Conservation (phyloP, 208 protist species). For the Vickermania ingenoplastis region DNA sequence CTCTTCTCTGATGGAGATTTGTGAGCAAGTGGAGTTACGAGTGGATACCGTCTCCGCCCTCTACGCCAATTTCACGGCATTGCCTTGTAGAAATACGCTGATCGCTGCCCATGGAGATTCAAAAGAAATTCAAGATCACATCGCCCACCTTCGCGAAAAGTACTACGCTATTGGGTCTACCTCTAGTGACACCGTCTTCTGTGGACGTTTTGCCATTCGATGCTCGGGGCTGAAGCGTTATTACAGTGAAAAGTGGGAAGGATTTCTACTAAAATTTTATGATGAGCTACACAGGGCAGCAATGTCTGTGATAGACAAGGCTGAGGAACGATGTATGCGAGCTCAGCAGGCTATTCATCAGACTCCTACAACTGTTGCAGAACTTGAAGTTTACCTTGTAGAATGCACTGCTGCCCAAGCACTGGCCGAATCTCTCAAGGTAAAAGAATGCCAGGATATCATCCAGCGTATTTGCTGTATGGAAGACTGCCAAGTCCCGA, state of each 20-base stretch:
- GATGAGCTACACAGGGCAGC: constrained; percentile 26
- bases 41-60: constrained; percentile 34
- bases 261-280: constrained; percentile 42
- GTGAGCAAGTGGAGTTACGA: constrained; percentile 24
- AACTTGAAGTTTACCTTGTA: constrained; percentile 50
- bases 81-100: constrained; percentile 31
- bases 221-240: constrained; percentile 41
- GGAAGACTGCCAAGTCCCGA: constrained; percentile 46
- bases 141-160: constrained; percentile 26
- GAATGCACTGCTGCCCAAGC: constrained; percentile 26
- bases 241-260: constrained; percentile 42
- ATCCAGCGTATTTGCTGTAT: constrained; percentile 54
- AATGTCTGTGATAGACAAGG: constrained; percentile 13
- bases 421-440: constrained; percentile 30
- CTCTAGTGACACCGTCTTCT: constrained; percentile 62
- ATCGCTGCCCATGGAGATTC: constrained; percentile 18
- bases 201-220: constrained; percentile 61
- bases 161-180: constrained; percentile 27
- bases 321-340: constrained; percentile 26
- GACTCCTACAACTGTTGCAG: constrained; percentile 47
- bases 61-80: constrained; percentile 36
- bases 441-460: constrained; percentile 30
- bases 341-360: constrained; percentile 26
- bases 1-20: constrained; percentile 15
- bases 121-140: constrained; percentile 21